These are phyloP conservation scores for Myrica gale DNA, from an alignment of 306 rosid species.

Conservation along the genomic window DNA sequence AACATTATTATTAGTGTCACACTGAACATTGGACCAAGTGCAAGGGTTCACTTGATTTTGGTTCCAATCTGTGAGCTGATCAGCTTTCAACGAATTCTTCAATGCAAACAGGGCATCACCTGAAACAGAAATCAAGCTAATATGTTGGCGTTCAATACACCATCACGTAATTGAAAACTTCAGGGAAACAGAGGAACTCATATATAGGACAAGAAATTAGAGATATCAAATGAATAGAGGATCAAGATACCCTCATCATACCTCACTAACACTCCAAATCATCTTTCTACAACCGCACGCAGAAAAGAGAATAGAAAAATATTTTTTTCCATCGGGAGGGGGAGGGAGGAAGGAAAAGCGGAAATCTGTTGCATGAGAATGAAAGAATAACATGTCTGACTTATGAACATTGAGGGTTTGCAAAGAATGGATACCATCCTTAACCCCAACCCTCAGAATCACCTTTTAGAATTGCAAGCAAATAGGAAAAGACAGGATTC, in stretches of 20 bases:
- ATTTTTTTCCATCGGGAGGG: too few species aligned
- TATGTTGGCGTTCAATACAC: constrained; percentile 12
- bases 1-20: constrained; percentile 53
- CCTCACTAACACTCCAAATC: background rate
- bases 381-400: background rate
- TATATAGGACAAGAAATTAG: background rate
- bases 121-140: constrained; percentile 39
- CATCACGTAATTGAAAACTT: too few species aligned
- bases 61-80: constrained; percentile 86
- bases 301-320: too few species aligned
- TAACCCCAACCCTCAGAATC: too few species aligned
- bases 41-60: constrained; percentile 89
- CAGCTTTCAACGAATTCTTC: constrained; percentile 54
- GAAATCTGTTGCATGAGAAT: background rate
- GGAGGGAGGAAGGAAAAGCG: too few species aligned
- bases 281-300: background rate
- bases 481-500: too few species aligned
- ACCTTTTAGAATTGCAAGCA: too few species aligned
- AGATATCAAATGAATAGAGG: background rate
- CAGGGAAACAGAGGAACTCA: constrained; percentile 3
- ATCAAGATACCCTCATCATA: background rate
- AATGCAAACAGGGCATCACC: constrained; percentile 81
- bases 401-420: too few species aligned
- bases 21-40: constrained; percentile 83
- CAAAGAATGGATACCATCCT: too few species aligned